Evolutionary conservation across 352 stramenopile genomes (phyloP), one percentile per base, ranked within the genome.

Genomic region (Phytophthora pistaciae): DNA sequence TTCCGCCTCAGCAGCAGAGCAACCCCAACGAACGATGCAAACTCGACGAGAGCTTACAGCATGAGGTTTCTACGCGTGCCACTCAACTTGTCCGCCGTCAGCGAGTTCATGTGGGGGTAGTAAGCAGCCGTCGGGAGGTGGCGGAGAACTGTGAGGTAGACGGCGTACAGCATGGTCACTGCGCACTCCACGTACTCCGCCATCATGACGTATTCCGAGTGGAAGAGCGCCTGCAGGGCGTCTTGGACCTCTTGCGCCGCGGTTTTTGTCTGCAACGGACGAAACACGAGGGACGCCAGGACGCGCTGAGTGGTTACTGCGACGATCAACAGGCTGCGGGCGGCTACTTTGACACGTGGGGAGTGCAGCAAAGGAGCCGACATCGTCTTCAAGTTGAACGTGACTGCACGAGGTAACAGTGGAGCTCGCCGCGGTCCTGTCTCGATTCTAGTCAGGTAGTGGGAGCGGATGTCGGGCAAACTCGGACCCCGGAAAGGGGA

Each of bases 161-260:
- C 21, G 1, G 58, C 27, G 23, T 77, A 79, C 29, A 75, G 6
- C 5, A 79, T 29, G 21, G 71, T 71, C 3, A 79, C 55, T 0
- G 36, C 61, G 38, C 63, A 74, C 58, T 77, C 67, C 54, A 82
- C 58, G 44, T 77, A 79, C 49, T 77, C 71, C 3, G 25, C 38
- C 56, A 77, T 56, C 0, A 70, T 36, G 11, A 75, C 14, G 46
- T 74, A 78, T 23, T 81, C 70, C 4, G 58, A 65, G 27, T 69
- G 60, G 31, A 79, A 82, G 31, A 79, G 63, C n/a, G 65, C 52
- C 31, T 64, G 48, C 3, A 71, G 64, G 0, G 40, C 61, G 25
- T 60, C 61, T 52, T 61, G 23, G 1, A 64, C 44, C 16, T 56
- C 48, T 14, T 66, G 4, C 3, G 21, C 49, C 1, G 49, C 49